Evolutionary conservation across 768 basidiomycete species (phyloP).

Genomic region (Infundibulicybe gibba): DNA sequence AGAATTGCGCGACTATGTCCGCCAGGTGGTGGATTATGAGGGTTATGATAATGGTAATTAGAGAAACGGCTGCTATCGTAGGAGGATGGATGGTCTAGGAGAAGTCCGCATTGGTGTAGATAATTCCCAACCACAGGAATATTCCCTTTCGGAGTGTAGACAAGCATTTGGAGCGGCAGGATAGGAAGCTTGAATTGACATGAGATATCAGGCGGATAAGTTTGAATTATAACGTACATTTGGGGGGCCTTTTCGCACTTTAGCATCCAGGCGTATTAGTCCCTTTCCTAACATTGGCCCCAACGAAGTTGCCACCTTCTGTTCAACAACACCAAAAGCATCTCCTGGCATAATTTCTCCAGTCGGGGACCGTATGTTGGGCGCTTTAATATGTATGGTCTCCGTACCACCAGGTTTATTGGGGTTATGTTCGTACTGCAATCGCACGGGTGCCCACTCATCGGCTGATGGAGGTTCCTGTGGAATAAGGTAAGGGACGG

Average conservation of each 20-base stretch:
- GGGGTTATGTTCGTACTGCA: constrained; percentile 67
- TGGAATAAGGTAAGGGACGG: constrained; percentile 59
- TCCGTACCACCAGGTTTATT: constrained; percentile 54
- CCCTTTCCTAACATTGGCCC: constrained; percentile 86
- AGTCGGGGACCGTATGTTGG: constrained; percentile 42
- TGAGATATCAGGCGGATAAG: constrained; percentile 11
- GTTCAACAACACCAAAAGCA: constrained; percentile 80
- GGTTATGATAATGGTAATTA: constrained; percentile 78
- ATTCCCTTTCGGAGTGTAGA: constrained; percentile 94
- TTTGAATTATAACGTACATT: constrained; percentile 44
- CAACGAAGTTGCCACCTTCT: constrained; percentile 74
- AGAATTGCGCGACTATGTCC: constrained; percentile 47
- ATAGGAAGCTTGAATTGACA: constrained; percentile 62
- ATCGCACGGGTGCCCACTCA: constrained; percentile 68
- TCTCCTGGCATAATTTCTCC: constrained; percentile 62
- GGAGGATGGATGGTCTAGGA: constrained; percentile 78
- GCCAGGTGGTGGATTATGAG: constrained; percentile 80
- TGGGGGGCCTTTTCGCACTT: constrained; percentile 60
- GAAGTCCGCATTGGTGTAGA: constrained; percentile 61
- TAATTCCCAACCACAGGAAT: constrained; percentile 78
- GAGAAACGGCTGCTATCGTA: constrained; percentile 59
- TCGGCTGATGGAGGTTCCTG: constrained; percentile 39
- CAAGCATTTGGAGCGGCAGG: constrained; percentile 78
- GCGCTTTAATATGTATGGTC: constrained; percentile 77
- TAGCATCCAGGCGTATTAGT: constrained; percentile 76